A percentile compares a stretch with the other conserved stretches of the same genome.
Evolutionary conservation across 2,329 filamentous ascomycete genomes (phyloP).

Genomic region (Xylaria sp.): DNA sequence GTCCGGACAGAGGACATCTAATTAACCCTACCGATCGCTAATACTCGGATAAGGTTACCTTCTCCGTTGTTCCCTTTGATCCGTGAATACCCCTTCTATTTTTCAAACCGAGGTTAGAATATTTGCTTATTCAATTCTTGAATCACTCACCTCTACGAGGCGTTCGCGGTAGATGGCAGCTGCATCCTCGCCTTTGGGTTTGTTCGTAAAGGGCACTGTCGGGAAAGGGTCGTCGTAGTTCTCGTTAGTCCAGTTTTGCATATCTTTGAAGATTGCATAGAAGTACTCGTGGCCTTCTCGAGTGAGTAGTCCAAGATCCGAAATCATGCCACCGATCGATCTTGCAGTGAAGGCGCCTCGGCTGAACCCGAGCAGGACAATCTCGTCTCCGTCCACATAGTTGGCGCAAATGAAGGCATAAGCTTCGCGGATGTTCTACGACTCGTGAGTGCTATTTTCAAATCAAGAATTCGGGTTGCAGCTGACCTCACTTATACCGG

Average conservation of each 20-base stretch:
- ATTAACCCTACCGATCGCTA: conserved; percentile 54
- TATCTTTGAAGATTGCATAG: conserved; percentile 66
- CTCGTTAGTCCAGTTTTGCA: conserved; percentile 63
- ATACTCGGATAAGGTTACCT: conserved; percentile 59
- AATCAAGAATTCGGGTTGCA: not conserved
- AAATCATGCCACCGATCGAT: conserved; percentile 66
- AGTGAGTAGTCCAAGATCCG: conserved; percentile 62
- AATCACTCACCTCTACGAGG: conserved; percentile 54
- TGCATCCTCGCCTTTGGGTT: conserved; percentile 59
- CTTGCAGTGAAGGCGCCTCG: conserved; percentile 68
- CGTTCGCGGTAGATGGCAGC: conserved; percentile 56
- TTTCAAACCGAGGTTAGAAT: conserved; percentile 22
- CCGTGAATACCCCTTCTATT: conserved; percentile 53
- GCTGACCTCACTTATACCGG: conserved; percentile 63
- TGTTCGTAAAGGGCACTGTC: conserved; percentile 58
- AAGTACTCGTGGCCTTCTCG: conserved; percentile 60
- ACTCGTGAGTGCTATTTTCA: conserved; percentile 32
- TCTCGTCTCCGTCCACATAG: conserved; percentile 68
- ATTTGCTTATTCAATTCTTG: not conserved
- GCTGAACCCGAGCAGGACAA: conserved; percentile 67
- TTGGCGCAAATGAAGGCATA: conserved; percentile 73
- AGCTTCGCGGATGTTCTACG: conserved; percentile 66
- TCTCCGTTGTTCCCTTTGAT: conserved; percentile 52
- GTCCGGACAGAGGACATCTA: not conserved
- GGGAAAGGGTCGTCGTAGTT: conserved; percentile 61